Evolutionary conservation across 2,329 filamentous ascomycete genomes (phyloP).

Genomic region (Colletotrichum cuscutae): DNA sequence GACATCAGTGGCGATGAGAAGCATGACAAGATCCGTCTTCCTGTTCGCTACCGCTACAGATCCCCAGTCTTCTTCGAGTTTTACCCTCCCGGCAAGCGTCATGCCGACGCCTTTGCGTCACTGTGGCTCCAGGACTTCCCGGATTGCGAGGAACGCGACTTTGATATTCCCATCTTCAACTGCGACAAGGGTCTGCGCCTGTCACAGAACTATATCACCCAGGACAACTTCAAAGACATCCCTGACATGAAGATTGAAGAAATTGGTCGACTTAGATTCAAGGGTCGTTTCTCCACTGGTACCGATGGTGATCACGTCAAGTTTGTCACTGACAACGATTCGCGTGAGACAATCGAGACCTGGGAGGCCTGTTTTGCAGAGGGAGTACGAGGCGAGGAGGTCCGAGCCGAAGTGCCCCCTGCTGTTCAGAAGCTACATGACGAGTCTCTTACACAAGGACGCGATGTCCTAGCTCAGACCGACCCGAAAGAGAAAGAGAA

Average conservation of each 20-base stretch:
- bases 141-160: slow-evolving; percentile 80
- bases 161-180: slow-evolving; percentile 92
- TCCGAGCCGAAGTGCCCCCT: slow-evolving; percentile 78
- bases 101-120: slow-evolving; percentile 78
- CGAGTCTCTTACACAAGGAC: slow-evolving; percentile 79
- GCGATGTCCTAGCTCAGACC: slow-evolving; percentile 82
- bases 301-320: slow-evolving; percentile 86
- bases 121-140: slow-evolving; percentile 88
- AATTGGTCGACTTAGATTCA: slow-evolving; percentile 84
- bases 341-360: slow-evolving; percentile 91
- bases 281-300: slow-evolving; percentile 85
- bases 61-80: slow-evolving; percentile 93
- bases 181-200: slow-evolving; percentile 80
- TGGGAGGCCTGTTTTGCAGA: slow-evolving; percentile 94
- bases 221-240: slow-evolving; percentile 75
- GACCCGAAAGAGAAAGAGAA: slow-evolving; percentile 77
- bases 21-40: slow-evolving; percentile 71
- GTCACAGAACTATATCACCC: slow-evolving; percentile 92
- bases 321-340: slow-evolving; percentile 88
- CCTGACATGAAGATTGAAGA: slow-evolving; percentile 83
- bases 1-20: slow-evolving; percentile 57
- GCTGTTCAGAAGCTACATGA: slow-evolving; percentile 82
- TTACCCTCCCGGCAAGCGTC: slow-evolving; percentile 74
- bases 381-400: slow-evolving; percentile 79
- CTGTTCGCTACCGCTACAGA: slow-evolving; percentile 90